Base-by-base conservation (phyloP, 371 early-diverging fungal genomes). In the Circinella minor region DNA sequence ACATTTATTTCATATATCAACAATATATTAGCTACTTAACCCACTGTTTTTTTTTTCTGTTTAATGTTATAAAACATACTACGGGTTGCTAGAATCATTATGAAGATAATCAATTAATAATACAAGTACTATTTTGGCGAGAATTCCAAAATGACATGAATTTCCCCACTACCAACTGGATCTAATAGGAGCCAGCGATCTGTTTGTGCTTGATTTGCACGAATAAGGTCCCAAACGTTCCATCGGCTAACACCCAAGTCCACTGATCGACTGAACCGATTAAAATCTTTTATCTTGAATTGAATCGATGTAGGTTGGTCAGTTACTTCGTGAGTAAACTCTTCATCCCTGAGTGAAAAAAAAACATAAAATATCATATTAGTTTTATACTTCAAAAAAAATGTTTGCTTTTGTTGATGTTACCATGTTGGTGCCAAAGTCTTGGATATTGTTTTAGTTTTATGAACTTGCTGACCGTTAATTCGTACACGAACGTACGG, bases 371-470 rank as follows among this genome's bases (percentile, higher is more conserved):
- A 51, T 18, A 43, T 17, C 14, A 38, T 27, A 38, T 51, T 36
- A 57, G 37, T n/a, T 61, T 64, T 43, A 9, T 43, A 9, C 11
- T 43, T 43, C 11, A 9, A 43, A 43, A 43, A 39, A 43, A 43
- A 43, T 27, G 27, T 27, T 27, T 27, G 47, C 15, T 47, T 48
- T 65, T 49, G n/a, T 37, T 4, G 61, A 34, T 61, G 38, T 74
- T 65, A 84, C 79, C 95, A 97, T 61, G 72, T 72, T 0, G 95
- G 96, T 36, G 85, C 77, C 6, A 89, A 67, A 4, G 91, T 89
- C 75, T 93, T 92, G 79, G 91, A 89, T 36, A 90, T 84, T 20
- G 90, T 90, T 67, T 87, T 88, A 17, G 95, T 94, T 73, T 93
- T 94, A 72, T 85, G 74, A 27, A 90, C 18, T 0, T 78, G 77